Evolutionary conservation across 371 early-diverging fungal species (phyloP), one percentile per base, ranked within the genome.

Genomic region (Saksenaea oblongispora): DNA sequence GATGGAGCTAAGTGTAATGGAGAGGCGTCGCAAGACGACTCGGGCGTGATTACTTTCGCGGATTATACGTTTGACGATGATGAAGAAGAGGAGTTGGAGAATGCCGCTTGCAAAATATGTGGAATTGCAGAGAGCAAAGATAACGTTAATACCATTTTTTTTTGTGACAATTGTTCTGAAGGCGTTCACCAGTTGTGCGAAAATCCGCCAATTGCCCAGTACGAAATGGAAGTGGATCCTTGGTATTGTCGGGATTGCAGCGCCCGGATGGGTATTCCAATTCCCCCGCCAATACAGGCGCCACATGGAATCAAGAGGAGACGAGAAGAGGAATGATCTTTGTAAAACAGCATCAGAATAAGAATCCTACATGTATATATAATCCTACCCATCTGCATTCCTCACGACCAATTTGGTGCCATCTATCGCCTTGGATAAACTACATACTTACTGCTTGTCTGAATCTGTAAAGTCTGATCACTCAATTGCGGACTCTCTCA

Each of bases 111-210:
- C 59, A 76, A 72, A 56, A 44, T 69, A n/a, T 81, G 82, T 56
- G 67, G 64, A 24, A 74, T 73, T 59, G 56, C 62, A 8, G 82
- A 81, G 2, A 69, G 68, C 35, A 44, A 65, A n/a, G 64, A 71
- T 2, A 66, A 70, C 54, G 37, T 72, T 17, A 81, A 81, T 55
- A 74, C 77, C 28, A 76, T 83, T 14, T 83, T 78, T 53, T 69
- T 73, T 53, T 83, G 83, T 47, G 83, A 83, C 34, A 24, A 55
- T 2, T 83, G 83, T 58, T 62, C 80, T 55, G 41, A 57, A 54
- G 74, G 75, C 13, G 75, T 83, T 0, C 83, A 83, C 61, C 80
- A 80, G 35, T 37, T 79, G 5, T 83, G 83, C 58, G 80, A 77
- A 34, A 59, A 65, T 3, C 83, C 83, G 9, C 73, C 70, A 4